A percentile compares a stretch with the other conserved stretches of the same genome.
These are phyloP conservation scores for Lathyrus aphaca DNA, from an alignment of 306 rosid genomes.

Conservation along the genomic window DNA sequence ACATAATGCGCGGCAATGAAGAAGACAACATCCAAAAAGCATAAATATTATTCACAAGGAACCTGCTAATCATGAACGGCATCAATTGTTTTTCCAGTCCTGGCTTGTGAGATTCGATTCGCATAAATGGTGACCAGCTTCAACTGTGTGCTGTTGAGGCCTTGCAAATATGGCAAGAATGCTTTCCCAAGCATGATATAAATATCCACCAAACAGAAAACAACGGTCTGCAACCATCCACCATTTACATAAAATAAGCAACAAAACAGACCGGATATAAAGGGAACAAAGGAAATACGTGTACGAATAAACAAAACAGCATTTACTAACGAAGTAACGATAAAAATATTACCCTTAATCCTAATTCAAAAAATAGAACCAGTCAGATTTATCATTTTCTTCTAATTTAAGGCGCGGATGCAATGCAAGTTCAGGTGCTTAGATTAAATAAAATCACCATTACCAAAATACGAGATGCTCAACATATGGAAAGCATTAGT, in stretches of 20 bases:
- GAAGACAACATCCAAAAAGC: constrained; percentile 47
- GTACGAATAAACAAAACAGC: constrained; percentile 8
- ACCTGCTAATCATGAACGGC: constrained; percentile 57
- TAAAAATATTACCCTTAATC: not conserved
- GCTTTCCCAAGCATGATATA: constrained; percentile 98
- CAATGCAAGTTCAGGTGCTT: constrained; percentile 25
- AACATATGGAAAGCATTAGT: constrained; percentile 14
- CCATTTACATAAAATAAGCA: constrained; percentile 34
- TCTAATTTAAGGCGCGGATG: not conserved
- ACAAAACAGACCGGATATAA: not conserved
- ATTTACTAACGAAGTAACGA: not conserved
- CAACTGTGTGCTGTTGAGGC: constrained; percentile 91
- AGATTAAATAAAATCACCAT: not conserved
- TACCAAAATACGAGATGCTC: not conserved
- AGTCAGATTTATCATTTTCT: not conserved
- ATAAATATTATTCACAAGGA: constrained; percentile 40
- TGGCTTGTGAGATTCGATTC: constrained; percentile 93
- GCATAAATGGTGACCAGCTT: constrained; percentile 95
- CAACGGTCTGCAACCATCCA: constrained; percentile 85
- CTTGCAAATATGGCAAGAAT: constrained; percentile 92
- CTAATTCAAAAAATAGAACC: constrained; percentile 30
- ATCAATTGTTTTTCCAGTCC: constrained; percentile 76
- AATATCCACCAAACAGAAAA: constrained; percentile 95
- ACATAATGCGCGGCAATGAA: constrained; percentile 75
- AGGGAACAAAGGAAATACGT: not conserved